A percentile compares a stretch with the other conserved stretches of the same genome.
Conservation (phyloP, 2,329 filamentous ascomycete species). For the Aspergillus intermedius region DNA sequence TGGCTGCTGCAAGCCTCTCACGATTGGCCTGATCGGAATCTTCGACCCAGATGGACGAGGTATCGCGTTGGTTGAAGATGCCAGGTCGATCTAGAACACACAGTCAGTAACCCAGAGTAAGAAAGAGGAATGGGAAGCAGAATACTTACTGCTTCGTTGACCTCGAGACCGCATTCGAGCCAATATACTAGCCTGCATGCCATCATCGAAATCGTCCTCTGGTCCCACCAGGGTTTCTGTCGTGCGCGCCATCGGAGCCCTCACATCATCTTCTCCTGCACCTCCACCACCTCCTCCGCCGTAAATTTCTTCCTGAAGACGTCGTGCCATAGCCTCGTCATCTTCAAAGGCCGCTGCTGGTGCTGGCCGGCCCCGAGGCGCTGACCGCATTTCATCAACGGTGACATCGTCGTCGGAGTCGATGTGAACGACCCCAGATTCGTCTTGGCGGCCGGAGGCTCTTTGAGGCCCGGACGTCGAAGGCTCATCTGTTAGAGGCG, state of each 20-base stretch:
- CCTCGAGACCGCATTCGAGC: conserved; percentile 55
- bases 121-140: neutral
- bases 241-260: conserved; percentile 84
- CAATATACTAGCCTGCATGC: conserved; percentile 56
- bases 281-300: conserved; percentile 36
- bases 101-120: conserved; percentile 5
- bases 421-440: conserved; percentile 62
- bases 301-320: conserved; percentile 89
- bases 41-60: conserved; percentile 55
- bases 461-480: conserved; percentile 18
- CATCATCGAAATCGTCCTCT: conserved; percentile 48
- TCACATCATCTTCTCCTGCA: conserved; percentile 55
- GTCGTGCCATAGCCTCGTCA: conserved; percentile 86
- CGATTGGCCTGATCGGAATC: conserved; percentile 44
- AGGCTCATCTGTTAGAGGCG: conserved; percentile 47
- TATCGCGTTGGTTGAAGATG: conserved; percentile 62
- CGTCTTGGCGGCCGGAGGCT: conserved; percentile 45
- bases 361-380: conserved; percentile 30
- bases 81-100: conserved; percentile 43
- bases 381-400: conserved; percentile 30
- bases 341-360: conserved; percentile 61
- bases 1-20: conserved; percentile 52
- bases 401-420: conserved; percentile 67
- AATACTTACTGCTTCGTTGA: conserved; percentile 29
- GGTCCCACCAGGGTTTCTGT: conserved; percentile 87